phyloP scores from a whole-genome alignment of 805 yeast species.

The Starmera caribaea region DNA sequence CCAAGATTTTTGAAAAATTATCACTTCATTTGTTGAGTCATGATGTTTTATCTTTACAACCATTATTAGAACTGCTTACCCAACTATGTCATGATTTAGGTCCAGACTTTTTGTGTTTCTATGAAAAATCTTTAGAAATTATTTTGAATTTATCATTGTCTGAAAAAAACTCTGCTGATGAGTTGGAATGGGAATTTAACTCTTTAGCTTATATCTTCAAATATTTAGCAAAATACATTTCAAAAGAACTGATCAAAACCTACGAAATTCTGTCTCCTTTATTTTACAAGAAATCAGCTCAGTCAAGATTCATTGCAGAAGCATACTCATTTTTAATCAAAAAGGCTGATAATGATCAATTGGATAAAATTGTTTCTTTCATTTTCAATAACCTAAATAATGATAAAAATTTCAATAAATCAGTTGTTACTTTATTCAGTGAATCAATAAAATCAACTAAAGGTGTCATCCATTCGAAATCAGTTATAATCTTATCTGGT shows the following conservation, averaged over 20 bases:
- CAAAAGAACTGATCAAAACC: constrained; percentile 59
- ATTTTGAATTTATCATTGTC: constrained; percentile 40
- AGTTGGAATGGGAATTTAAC: constrained; percentile 80
- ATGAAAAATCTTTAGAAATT: constrained; percentile 38
- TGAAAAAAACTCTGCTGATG: constrained; percentile 42
- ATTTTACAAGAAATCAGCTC: constrained; percentile 51
- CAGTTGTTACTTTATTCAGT: constrained; percentile 53
- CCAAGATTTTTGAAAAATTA: constrained; percentile 46
- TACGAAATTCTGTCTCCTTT: constrained; percentile 56
- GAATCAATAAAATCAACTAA: constrained; percentile 70
- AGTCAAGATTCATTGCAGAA: constrained; percentile 81
- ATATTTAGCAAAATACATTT: constrained; percentile 59
- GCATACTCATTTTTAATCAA: constrained; percentile 78
- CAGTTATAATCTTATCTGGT: constrained; percentile 37
- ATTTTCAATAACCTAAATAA: constrained; percentile 30
- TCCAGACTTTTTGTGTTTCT: constrained; percentile 75
- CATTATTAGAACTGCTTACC: constrained; percentile 68
- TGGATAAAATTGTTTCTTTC: constrained; percentile 36
- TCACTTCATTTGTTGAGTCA: constrained; percentile 35
- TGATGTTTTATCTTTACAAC: constrained; percentile 69
- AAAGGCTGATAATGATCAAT: constrained; percentile 43
- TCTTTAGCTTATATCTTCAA: constrained; percentile 84
- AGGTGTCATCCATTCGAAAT: constrained; percentile 67
- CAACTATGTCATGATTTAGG: constrained; percentile 91
- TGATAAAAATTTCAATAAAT: constrained; percentile 40